These are phyloP conservation scores for Daldinia grandis DNA, from an alignment of 495 filamentous ascomycete genomes.

Conservation along the genomic window DNA sequence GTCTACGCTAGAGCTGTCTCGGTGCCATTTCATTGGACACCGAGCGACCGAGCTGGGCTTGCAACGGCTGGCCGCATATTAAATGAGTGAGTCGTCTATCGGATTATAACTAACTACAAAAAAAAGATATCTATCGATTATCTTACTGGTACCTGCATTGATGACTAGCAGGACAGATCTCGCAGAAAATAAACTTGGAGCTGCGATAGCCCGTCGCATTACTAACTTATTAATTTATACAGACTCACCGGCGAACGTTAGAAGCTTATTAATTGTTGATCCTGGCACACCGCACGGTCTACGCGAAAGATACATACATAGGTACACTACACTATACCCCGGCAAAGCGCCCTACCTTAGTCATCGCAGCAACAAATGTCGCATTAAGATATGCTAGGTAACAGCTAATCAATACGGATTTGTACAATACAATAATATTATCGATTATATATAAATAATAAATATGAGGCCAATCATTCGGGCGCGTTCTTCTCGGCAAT, in stretches of 20 bases:
- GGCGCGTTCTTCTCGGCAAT: conserved; percentile 21
- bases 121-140: conserved; percentile 9
- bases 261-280: conserved; percentile 3
- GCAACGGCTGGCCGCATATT: conserved; percentile 34
- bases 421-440: too few relatives aligned
- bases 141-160: conserved; percentile 39
- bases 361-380: not conserved
- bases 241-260: conserved; percentile 7
- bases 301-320: not conserved
- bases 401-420: too few relatives aligned
- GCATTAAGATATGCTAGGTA: too few relatives aligned
- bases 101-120: conserved; percentile 18
- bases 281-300: not conserved
- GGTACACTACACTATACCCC: not conserved
- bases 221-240: not conserved
- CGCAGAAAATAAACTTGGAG: conserved; percentile 25
- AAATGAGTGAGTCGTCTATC: conserved; percentile 22
- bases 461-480: conserved; percentile 1
- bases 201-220: conserved; percentile 28
- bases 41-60: conserved; percentile 20
- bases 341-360: not conserved
- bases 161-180: conserved; percentile 33
- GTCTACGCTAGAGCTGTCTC: conserved; percentile 12
- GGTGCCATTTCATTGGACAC: conserved; percentile 32
- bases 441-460: too few relatives aligned